Evolutionary conservation across 306 rosid genomes (phyloP).

Genomic region (Adenanthera pavonina): DNA sequence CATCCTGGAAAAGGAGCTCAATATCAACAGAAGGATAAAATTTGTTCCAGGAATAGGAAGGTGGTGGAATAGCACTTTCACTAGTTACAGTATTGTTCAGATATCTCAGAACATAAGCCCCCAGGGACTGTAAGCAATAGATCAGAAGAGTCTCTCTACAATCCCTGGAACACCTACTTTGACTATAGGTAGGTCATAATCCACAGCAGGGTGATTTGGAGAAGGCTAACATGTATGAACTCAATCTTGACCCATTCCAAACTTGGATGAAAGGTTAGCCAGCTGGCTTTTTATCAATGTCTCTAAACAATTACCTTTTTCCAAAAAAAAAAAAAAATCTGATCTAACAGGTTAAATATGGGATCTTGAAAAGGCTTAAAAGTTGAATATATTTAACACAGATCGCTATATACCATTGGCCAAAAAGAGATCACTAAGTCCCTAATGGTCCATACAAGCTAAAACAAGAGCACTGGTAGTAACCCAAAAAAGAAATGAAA

Average conservation of each 20-base stretch:
- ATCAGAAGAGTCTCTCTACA: constrained; percentile 7
- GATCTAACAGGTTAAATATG: constrained; percentile 5
- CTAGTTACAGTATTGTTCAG: constrained; percentile 24
- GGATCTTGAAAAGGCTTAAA: constrained; percentile 24
- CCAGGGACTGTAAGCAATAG: constrained; percentile 24
- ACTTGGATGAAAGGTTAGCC: not conserved
- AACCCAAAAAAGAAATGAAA: constrained; percentile 17
- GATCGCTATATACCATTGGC: not conserved
- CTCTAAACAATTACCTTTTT: not conserved
- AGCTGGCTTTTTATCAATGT: not conserved
- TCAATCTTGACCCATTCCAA: not conserved
- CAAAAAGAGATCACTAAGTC: not conserved
- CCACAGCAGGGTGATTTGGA: not conserved
- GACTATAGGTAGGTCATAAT: not conserved
- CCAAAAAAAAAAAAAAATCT: not conserved
- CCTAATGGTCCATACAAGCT: constrained; percentile 27
- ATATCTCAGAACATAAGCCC: constrained; percentile 11
- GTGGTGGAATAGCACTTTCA: not conserved
- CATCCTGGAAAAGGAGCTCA: constrained; percentile 68
- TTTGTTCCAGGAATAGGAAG: not conserved
- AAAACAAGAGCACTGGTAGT: not conserved
- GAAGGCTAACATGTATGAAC: not conserved
- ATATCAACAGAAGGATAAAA: constrained; percentile 40
- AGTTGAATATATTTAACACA: constrained; percentile 11
- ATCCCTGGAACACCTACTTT: not conserved